phyloP scores from a whole-genome alignment of 192 early-diverging fungal genomes.

The Radiomyces spectabilis region DNA sequence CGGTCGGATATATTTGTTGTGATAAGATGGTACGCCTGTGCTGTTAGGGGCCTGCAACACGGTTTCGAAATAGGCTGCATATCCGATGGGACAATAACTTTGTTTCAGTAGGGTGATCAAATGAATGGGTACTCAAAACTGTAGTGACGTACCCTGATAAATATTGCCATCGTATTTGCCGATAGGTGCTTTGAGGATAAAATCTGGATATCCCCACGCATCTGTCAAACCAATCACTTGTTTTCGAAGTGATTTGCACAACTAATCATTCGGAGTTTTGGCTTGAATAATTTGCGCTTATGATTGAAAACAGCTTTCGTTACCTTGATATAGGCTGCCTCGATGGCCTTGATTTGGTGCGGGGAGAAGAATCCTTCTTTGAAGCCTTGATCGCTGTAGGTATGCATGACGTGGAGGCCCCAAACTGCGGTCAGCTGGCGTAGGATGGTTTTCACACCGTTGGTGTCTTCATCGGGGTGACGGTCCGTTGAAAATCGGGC shows the following conservation, averaged over 20 bases:
- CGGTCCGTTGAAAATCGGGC: neutral
- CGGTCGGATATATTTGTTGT: conserved; percentile 29
- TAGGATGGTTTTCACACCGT: conserved; percentile 37
- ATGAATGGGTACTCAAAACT: conserved; percentile 1
- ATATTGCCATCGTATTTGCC: conserved; percentile 51
- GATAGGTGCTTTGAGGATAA: conserved; percentile 50
- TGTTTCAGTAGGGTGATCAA: no score
- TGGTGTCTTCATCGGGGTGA: neutral
- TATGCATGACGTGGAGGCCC: conserved; percentile 33
- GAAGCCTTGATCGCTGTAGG: conserved; percentile 35
- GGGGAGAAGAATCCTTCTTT: conserved; percentile 42
- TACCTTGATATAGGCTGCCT: conserved; percentile 18
- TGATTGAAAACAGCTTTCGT: no score
- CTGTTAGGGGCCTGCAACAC: conserved; percentile 26
- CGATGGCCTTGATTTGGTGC: conserved; percentile 31
- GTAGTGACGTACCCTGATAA: conserved; percentile 32
- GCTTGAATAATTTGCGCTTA: no score
- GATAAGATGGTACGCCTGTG: conserved; percentile 26
- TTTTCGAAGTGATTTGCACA: conserved; percentile 25
- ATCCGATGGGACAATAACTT: no score
- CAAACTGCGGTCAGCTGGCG: conserved; percentile 33
- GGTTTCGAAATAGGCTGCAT: conserved; percentile 30
- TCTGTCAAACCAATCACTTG: conserved; percentile 45
- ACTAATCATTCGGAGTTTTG: no score
- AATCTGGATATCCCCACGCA: conserved; percentile 48